These are phyloP conservation scores for Plasmodium reichenowi DNA, from an alignment of 169 alveolate genomes.

Conservation along the genomic window DNA sequence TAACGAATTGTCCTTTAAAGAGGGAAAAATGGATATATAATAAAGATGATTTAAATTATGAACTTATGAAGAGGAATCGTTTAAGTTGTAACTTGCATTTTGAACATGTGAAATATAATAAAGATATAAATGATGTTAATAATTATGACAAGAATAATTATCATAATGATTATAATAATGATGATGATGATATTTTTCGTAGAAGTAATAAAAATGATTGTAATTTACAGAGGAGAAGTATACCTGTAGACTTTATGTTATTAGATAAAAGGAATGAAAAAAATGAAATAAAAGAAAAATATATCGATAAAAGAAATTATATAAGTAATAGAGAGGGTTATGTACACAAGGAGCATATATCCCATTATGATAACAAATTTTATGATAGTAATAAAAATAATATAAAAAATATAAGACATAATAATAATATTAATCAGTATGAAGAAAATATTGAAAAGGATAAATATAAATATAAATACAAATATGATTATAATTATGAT, in stretches of 20 bases:
- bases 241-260: constrained; percentile 33
- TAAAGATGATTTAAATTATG: background rate
- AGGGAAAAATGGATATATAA: constrained; percentile 57
- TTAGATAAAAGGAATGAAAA: constrained; percentile 4
- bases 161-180: background rate
- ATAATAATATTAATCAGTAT: too few relatives aligned
- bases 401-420: too few relatives aligned
- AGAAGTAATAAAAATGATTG: background rate
- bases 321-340: too few relatives aligned
- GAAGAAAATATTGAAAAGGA: too few relatives aligned
- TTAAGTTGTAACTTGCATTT: constrained; percentile 20
- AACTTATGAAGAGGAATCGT: constrained; percentile 5
- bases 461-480: too few relatives aligned
- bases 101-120: constrained; percentile 2
- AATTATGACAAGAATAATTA: background rate
- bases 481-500: too few relatives aligned
- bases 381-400: too few relatives aligned
- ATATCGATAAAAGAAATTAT: too few relatives aligned
- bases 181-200: background rate
- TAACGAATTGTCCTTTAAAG: constrained; percentile 18
- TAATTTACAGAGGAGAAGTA: constrained; percentile 40
- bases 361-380: too few relatives aligned
- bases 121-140: background rate
- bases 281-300: background rate
- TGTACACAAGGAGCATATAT: too few relatives aligned